Evolutionary conservation across 2,329 filamentous ascomycete genomes (phyloP), one percentile per base, ranked within the genome.

Genomic region (Bipolaris victoriae): DNA sequence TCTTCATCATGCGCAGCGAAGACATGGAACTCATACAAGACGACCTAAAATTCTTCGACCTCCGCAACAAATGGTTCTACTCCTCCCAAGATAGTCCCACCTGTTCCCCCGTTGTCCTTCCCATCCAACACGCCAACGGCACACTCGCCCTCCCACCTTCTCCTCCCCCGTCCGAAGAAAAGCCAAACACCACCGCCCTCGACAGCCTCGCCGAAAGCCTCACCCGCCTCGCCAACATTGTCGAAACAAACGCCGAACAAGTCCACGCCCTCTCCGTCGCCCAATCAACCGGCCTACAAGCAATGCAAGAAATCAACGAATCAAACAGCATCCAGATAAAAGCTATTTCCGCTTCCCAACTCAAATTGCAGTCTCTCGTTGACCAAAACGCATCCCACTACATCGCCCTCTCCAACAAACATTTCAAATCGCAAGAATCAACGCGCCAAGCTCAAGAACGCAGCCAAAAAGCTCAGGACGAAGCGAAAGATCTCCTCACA

Each of bases 231-330:
- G 60, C 66, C 24, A 56, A 62, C 7, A 63, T 74, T 24, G 71
- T 75, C 3, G 66, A 67, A 22, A 66, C 63, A 36, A 76, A 73
- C 49, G 67, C 63, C 3, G 64, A 70, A 24, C 71, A 74, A 20
- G 75, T 76, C 26, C 66, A 66, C 4, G 73, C 73, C 5, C 68
- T 76, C 5, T 66, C 62, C 3, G 72, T 74, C 7, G 73, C 72
- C 9, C 73, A 76, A 41, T 74, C 71, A 9, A 63, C 63, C 1
- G 73, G 73, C 5, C 65, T 76, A 2, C 67, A 72, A 49, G 65
- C 63, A 41, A 76, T 76, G 73, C 73, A 76, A 43, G 70, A 74
- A 43, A 75, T 76, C 58, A 74, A 74, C 47, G 72, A 76, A 45
- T 68, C 71, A 6, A 75, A 71, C 50, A 64, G 63, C 18, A 67